phyloP scores from a whole-genome alignment of 495 filamentous ascomycete species.

The Collariella sp. region DNA sequence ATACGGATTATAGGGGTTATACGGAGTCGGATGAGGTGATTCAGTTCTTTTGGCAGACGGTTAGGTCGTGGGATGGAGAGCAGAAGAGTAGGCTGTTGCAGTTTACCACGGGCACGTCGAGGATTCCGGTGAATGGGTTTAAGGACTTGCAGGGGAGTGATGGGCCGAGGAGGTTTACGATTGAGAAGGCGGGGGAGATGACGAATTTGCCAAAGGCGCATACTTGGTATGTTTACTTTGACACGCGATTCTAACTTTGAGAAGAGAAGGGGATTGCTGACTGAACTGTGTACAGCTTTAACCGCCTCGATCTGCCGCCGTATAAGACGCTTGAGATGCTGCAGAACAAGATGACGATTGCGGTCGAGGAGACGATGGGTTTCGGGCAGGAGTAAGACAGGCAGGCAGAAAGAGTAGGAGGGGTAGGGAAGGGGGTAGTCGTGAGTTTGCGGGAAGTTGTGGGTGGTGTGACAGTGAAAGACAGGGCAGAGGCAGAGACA shows the following conservation, averaged over 20 bases:
- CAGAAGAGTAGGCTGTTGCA: conserved; percentile 95
- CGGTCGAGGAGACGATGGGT: conserved; percentile 97
- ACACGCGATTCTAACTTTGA: not conserved
- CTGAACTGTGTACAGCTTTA: conserved; percentile 57
- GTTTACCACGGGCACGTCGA: conserved; percentile 93
- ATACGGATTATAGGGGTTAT: conserved; percentile 99
- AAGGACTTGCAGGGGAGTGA: conserved; percentile 98
- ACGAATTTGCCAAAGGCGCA: conserved; percentile 90
- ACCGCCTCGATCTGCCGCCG: conserved; percentile 88
- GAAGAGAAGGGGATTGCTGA: conserved; percentile 24
- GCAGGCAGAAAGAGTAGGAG: not conserved
- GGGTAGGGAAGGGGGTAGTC: not conserved
- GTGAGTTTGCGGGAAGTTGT: not conserved
- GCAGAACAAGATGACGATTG: conserved; percentile 83
- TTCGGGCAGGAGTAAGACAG: conserved; percentile 82
- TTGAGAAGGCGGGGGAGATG: conserved; percentile 92
- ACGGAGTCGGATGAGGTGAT: conserved; percentile 96
- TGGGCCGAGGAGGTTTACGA: conserved; percentile 90
- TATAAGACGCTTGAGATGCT: conserved; percentile 84
- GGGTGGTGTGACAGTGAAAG: too few species aligned
- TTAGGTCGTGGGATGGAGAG: conserved; percentile 94
- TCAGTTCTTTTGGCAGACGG: conserved; percentile 95
- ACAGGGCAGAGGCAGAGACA: not conserved
- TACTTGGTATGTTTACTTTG: conserved; percentile 67
- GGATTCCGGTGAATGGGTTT: conserved; percentile 99